phyloP scores from a whole-genome alignment of 2,329 filamentous ascomycete species.

The Sporothrix pallida region DNA sequence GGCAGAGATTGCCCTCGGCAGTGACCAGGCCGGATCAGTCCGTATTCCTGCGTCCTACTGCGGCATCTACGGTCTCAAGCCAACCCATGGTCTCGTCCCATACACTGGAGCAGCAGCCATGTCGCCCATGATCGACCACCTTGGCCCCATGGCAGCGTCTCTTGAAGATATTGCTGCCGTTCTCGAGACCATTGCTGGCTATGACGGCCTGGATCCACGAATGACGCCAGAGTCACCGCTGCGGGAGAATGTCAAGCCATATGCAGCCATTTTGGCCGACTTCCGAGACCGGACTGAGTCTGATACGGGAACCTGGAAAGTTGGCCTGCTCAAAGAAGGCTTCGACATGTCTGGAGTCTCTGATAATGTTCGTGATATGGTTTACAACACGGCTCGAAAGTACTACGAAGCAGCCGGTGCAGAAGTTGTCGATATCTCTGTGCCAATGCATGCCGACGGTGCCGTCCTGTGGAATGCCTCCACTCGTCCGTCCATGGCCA shows the following conservation, averaged over 20 bases:
- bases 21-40: conserved; percentile 75
- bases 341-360: conserved; percentile 49
- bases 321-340: conserved; percentile 54
- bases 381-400: conserved; percentile 45
- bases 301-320: conserved; percentile 44
- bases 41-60: conserved; percentile 60
- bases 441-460: conserved; percentile 55
- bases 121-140: conserved; percentile 52
- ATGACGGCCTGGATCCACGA: conserved; percentile 55
- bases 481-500: conserved; percentile 44
- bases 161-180: conserved; percentile 52
- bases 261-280: conserved; percentile 42
- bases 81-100: conserved; percentile 56
- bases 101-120: conserved; percentile 54
- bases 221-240: conserved; percentile 51
- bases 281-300: conserved; percentile 34
- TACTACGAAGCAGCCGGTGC: conserved; percentile 51
- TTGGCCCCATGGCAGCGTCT: conserved; percentile 52
- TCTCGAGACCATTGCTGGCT: conserved; percentile 51
- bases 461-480: conserved; percentile 56
- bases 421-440: conserved; percentile 51
- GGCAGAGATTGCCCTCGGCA: conserved; percentile 56
- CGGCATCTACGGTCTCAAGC: conserved; percentile 54
- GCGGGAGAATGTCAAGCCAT: conserved; percentile 43
- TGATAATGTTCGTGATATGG: conserved; percentile 46